Base-by-base conservation (phyloP, 352 stramenopile genomes). In the Phytophthora meadii region DNA sequence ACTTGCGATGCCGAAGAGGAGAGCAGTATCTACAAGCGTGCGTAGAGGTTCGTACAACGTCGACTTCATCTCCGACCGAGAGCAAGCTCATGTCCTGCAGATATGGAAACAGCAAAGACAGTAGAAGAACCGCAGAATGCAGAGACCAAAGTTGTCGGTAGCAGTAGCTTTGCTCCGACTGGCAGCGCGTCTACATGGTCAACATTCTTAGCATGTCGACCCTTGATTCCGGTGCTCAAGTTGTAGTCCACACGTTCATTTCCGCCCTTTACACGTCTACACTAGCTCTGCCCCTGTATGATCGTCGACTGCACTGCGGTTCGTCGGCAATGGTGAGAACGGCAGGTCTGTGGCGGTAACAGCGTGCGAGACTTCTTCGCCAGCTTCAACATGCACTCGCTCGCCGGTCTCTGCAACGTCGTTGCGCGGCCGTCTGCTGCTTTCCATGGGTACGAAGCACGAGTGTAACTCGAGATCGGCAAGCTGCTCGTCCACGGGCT, bases 381-480 rank as follows among this genome's bases (percentile, higher is more conserved):
- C 44, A 49, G 14, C 46, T 55, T 67, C 64, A 72, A 67, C 64
- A 41, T 62, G 30, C 42, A 53, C 47, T 19, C 12, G 5, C 10
- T 19, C 57, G 47, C 57, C 17, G 46, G 46, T 69, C 61, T 69
- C 61, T 69, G 54, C 40, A n/a, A 40, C 42, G 15, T 22, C 40
- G 12, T 44, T 11, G 42, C 25, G 28, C 59, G 45, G 61, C 60
- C 52, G 50, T 54, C 60, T 41, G 37, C n/a, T 45, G 19, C 42
- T 58, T 22, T 47, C 4, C 64, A 72, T 72, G 42, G n/a, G n/a
- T n/a, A n/a, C n/a, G n/a, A n/a, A n/a, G n/a, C n/a, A n/a, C 32
- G 64, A 72, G 15, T 45, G 64, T 51, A 68, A n/a, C 57, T 72
- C 64, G 27, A 72, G 50, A 67, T 72, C 50, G 17, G 57, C 19